Percentiles rank a stretch among this genome's conserved stretches.
Conservation (phyloP, 2,329 filamentous ascomycete species). For the Nannizziopsis barbatae region DNA sequence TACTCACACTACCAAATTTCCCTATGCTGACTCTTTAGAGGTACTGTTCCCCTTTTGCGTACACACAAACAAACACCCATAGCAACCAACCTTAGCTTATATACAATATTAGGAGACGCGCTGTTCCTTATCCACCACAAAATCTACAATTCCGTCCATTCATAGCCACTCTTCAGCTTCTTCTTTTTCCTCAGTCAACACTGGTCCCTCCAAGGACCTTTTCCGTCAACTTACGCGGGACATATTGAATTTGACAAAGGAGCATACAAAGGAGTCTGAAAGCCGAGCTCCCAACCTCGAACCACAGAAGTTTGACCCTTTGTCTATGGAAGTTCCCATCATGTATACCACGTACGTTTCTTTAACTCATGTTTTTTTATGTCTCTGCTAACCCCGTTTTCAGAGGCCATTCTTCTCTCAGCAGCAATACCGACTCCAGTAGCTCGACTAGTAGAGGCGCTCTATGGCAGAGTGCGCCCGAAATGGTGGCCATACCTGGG, state of each 20-base stretch:
- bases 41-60: neutral
- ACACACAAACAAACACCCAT: neutral
- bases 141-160: neutral
- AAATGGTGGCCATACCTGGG: constrained; percentile 10
- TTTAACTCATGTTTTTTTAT: neutral
- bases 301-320: constrained; percentile 16
- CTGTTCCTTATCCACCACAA: neutral
- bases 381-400: constrained; percentile 10
- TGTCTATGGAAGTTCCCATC: constrained; percentile 22
- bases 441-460: constrained; percentile 21
- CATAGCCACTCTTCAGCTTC: constrained; percentile 10
- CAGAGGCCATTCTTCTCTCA: constrained; percentile 19
- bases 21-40: neutral
- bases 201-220: constrained; percentile 10
- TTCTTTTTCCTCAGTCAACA: neutral
- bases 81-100: constrained; percentile 3
- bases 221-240: constrained; percentile 17
- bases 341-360: constrained; percentile 22
- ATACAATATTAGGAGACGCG: neutral
- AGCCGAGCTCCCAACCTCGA: constrained; percentile 10
- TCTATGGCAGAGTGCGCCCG: constrained; percentile 15
- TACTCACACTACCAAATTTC: neutral
- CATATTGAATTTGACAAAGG: constrained; percentile 15
- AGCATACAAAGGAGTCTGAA: constrained; percentile 7
- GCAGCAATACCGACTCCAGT: constrained; percentile 22